phyloP scores from a whole-genome alignment of 176 grass and related monocot species.

The Calamus simplicifolius region DNA sequence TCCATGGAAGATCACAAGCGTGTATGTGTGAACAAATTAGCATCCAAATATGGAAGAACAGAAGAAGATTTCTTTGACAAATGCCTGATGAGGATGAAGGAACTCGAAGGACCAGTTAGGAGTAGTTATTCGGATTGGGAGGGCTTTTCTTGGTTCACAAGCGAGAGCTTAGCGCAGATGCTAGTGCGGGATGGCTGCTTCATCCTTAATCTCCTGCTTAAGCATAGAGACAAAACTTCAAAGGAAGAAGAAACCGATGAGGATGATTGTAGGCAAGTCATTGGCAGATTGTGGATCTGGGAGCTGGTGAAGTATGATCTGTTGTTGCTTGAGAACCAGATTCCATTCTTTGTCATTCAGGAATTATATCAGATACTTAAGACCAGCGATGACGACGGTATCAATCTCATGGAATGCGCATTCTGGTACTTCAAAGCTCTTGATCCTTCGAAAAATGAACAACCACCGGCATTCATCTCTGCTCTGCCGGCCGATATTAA shows the following conservation, averaged over 20 bases:
- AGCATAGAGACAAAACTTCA: not conserved
- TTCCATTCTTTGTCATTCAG: slow-evolving; percentile 5
- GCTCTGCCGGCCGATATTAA: too few relatives aligned
- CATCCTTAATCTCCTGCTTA: slow-evolving; percentile 9
- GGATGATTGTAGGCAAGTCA: not conserved
- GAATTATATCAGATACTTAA: not conserved
- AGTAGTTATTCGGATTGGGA: too few relatives aligned
- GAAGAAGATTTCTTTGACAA: too few relatives aligned
- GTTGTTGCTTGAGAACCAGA: not conserved
- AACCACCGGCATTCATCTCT: not conserved
- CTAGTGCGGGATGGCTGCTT: slow-evolving; percentile 6
- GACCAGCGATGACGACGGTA: too few relatives aligned
- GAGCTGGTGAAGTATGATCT: slow-evolving; percentile 16
- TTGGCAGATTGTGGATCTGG: slow-evolving; percentile 16
- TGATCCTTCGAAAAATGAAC: not conserved
- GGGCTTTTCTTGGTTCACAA: too few relatives aligned
- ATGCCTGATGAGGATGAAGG: too few relatives aligned
- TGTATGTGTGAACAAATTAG: too few relatives aligned
- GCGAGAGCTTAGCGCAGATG: not conserved
- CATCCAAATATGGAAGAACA: too few relatives aligned
- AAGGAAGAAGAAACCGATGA: not conserved
- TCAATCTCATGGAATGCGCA: too few relatives aligned
- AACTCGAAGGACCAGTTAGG: too few relatives aligned
- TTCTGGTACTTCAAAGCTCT: not conserved
- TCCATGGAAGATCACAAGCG: too few relatives aligned